Evolutionary conservation across 257 asterid species (phyloP).

Genomic region (Solanum peruvianum): DNA sequence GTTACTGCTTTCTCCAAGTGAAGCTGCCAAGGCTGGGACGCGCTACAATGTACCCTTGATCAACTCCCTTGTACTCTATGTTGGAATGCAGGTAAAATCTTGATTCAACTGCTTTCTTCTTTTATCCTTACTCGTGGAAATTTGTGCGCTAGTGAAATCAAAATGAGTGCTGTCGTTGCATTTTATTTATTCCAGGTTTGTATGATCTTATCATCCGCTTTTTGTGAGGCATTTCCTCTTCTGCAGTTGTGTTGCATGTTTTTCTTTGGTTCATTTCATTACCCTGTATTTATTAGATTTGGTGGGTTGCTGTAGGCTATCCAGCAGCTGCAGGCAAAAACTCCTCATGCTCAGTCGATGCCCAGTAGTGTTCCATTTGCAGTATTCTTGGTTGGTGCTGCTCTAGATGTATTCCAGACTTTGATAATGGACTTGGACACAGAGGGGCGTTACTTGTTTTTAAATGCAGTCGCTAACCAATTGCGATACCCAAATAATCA

Average conservation of each 20-base stretch:
- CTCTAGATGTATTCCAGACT: constrained; percentile 75
- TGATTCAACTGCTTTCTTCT: not conserved
- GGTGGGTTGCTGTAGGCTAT: constrained; percentile 41
- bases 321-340: constrained; percentile 74
- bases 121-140: not conserved
- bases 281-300: not conserved
- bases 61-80: constrained; percentile 87
- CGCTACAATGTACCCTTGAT: constrained; percentile 86
- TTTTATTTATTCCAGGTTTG: not conserved
- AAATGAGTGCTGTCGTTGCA: not conserved
- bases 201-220: not conserved
- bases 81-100: constrained; percentile 72
- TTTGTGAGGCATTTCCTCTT: not conserved
- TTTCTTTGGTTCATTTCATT: not conserved
- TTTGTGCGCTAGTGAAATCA: not conserved
- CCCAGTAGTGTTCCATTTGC: constrained; percentile 39
- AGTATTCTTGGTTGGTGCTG: constrained; percentile 68
- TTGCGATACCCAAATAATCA: constrained; percentile 94
- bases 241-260: not conserved
- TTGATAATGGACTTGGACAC: constrained; percentile 78
- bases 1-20: constrained; percentile 65
- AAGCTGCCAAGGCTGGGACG: constrained; percentile 73
- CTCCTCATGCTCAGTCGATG: constrained; percentile 59
- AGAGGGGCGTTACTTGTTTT: constrained; percentile 91
- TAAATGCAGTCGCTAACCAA: constrained; percentile 93